phyloP scores from a whole-genome alignment of 345 rosid genomes.

The rapeseed (Brassica napus) region Da-Ae NC_063448.1:25524501-25525000 shows the following conservation, averaged over 20 bases:
- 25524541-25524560: background rate
- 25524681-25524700: background rate
- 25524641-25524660: no score
- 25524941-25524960: background rate
- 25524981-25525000: slow-evolving; percentile 39
- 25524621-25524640: no score
- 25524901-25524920: background rate
- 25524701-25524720: background rate
- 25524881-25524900: background rate
- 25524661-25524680: no score
- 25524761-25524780: background rate
- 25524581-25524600: no score
- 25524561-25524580: no score
- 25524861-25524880: background rate
- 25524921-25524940: slow-evolving; percentile 11
- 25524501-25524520: slow-evolving; percentile 46
- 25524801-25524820: background rate
- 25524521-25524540: slow-evolving; percentile 38
- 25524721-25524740: background rate
- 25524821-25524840: background rate
- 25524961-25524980: slow-evolving; percentile 32
- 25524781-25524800: background rate
- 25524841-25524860: background rate
- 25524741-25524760: background rate
- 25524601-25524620: no score